These are phyloP conservation scores for Penicillium hordei DNA, from an alignment of 2,329 filamentous ascomycete genomes.

Conservation along the genomic window DNA sequence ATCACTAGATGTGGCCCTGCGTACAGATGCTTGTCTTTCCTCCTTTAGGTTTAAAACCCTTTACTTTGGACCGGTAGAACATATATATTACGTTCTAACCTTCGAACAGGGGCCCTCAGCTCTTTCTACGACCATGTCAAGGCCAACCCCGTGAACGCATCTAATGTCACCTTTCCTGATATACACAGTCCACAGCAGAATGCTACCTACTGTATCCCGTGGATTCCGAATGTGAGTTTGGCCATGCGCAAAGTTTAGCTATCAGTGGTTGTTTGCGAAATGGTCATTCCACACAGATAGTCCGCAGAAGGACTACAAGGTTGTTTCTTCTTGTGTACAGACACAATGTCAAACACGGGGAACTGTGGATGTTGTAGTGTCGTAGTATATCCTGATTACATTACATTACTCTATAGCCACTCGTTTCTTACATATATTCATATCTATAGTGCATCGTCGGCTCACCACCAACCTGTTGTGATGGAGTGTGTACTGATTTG, in stretches of 20 bases:
- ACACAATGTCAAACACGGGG: neutral
- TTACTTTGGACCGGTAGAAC: too few relatives aligned
- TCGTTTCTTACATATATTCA: neutral
- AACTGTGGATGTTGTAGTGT: constrained; percentile 4
- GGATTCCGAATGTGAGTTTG: neutral
- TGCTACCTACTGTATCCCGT: neutral
- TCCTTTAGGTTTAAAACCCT: neutral
- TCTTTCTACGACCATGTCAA: neutral
- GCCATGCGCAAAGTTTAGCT: neutral
- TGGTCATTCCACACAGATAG: neutral
- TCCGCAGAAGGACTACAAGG: neutral
- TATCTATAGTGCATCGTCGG: neutral
- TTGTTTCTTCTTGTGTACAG: constrained; percentile 5
- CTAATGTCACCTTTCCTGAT: constrained; percentile 2
- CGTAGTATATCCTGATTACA: neutral
- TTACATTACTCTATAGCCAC: neutral
- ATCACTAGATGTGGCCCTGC: neutral
- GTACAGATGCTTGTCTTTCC: neutral
- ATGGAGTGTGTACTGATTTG: constrained; percentile 4
- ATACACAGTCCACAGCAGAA: neutral
- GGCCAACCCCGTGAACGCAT: neutral
- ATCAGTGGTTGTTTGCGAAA: neutral
- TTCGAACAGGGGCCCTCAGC: neutral
- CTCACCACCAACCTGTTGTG: neutral
- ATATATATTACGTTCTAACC: neutral